Evolutionary conservation across 1,284 basidiomycete genomes (phyloP).

Genomic region (Puccinia novopanici): DNA sequence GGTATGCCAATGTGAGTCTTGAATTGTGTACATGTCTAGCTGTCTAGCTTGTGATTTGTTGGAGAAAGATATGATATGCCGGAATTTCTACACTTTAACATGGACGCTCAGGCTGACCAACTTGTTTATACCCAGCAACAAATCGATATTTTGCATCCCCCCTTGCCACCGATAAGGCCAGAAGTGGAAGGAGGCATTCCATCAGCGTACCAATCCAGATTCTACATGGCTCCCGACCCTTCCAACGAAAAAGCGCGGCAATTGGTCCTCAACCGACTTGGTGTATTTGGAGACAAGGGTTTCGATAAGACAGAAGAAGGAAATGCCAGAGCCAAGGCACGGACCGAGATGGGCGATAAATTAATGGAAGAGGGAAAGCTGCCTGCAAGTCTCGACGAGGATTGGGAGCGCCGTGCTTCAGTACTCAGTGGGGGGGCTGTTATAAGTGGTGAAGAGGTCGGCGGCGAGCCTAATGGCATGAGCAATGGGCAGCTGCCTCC

Average conservation of each 20-base stretch:
- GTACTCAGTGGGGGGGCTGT: neutral
- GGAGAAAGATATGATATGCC: neutral
- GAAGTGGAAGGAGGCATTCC: slow-evolving; percentile 16
- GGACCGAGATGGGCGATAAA: slow-evolving; percentile 32
- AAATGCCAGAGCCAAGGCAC: neutral
- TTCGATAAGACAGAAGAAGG: slow-evolving; percentile 31
- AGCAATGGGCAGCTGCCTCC: neutral
- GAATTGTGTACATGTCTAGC: neutral
- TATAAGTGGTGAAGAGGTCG: neutral
- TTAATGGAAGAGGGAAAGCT: slow-evolving; percentile 27
- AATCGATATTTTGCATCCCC: slow-evolving; percentile 47
- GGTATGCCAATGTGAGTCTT: slow-evolving; percentile 53
- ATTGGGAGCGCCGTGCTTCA: slow-evolving; percentile 40
- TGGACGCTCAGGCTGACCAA: neutral
- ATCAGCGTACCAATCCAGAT: slow-evolving; percentile 52
- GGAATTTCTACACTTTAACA: neutral
- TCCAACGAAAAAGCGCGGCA: slow-evolving; percentile 53
- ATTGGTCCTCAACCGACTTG: slow-evolving; percentile 54
- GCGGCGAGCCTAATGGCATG: neutral
- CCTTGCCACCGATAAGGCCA: slow-evolving; percentile 34
- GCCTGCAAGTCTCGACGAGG: slow-evolving; percentile 29
- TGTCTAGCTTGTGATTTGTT: neutral
- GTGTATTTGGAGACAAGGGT: slow-evolving; percentile 52
- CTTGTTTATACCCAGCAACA: neutral
- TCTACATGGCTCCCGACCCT: slow-evolving; percentile 52